phyloP scores from a whole-genome alignment of 2,329 filamentous ascomycete genomes.

The Botryotinia globosa region DNA sequence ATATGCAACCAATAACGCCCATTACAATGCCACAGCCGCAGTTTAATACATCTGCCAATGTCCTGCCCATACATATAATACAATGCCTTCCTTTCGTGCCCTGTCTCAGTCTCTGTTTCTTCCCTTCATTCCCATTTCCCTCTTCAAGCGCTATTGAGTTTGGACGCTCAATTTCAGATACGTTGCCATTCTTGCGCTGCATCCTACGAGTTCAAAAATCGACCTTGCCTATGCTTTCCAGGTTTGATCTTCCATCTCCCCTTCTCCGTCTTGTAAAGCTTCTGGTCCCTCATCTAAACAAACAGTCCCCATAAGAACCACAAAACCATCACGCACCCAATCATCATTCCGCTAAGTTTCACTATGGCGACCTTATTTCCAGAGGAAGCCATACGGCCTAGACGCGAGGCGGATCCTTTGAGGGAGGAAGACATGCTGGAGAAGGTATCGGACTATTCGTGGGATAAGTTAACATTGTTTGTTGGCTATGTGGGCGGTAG shows the following conservation, averaged over 20 bases:
- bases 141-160: neutral
- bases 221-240: neutral
- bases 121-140: neutral
- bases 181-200: neutral
- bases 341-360: slow-evolving; percentile 81
- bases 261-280: neutral
- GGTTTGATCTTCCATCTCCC: neutral
- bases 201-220: neutral
- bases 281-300: slow-evolving; percentile 25
- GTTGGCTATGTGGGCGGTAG: neutral
- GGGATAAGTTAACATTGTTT: neutral
- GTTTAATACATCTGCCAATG: slow-evolving; percentile 26
- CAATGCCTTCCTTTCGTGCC: slow-evolving; percentile 21
- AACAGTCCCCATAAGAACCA: slow-evolving; percentile 53
- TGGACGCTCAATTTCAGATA: neutral
- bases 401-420: slow-evolving; percentile 75
- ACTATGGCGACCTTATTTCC: slow-evolving; percentile 90
- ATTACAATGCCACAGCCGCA: slow-evolving; percentile 33
- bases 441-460: slow-evolving; percentile 76
- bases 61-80: slow-evolving; percentile 26
- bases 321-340: slow-evolving; percentile 68
- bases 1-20: slow-evolving; percentile 30
- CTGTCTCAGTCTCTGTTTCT: neutral
- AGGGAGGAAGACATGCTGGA: slow-evolving; percentile 79
- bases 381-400: slow-evolving; percentile 85